Conservation (phyloP, 345 rosid species). For the Gossypium ekmanianum region DNA sequence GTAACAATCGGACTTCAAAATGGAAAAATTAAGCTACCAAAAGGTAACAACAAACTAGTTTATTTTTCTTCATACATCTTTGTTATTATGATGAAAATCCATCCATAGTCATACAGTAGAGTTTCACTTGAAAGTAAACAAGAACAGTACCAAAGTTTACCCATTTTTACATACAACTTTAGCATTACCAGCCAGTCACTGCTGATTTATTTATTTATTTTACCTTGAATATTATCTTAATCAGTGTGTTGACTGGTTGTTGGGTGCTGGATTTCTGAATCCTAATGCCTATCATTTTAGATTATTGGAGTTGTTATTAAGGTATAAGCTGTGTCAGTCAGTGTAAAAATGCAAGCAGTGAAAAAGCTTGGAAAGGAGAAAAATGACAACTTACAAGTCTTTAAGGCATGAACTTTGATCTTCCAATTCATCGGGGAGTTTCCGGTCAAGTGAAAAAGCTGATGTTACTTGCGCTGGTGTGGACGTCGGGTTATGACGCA, state of each 20-base stretch:
- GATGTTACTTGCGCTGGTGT: background rate
- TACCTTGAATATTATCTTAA: no score
- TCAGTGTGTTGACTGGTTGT: background rate
- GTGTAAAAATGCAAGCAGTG: background rate
- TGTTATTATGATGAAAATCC: background rate
- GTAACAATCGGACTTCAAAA: background rate
- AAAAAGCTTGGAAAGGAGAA: background rate
- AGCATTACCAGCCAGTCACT: no score
- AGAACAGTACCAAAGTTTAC: no score
- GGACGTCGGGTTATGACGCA: background rate
- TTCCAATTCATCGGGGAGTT: constrained; percentile 16
- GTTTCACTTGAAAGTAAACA: background rate
- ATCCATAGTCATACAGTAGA: background rate
- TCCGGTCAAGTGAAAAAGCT: constrained; percentile 27
- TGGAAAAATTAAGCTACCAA: background rate
- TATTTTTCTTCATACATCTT: background rate
- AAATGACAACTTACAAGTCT: constrained; percentile 32
- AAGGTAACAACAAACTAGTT: background rate
- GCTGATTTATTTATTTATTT: no score
- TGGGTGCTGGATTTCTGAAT: background rate
- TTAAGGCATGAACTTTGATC: constrained; percentile 27
- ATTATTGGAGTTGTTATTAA: background rate
- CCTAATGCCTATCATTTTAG: background rate
- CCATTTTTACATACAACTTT: no score
- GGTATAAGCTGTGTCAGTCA: background rate